Conservation (phyloP, 805 yeast genomes). For the Brettanomyces bruxellensis region DNA sequence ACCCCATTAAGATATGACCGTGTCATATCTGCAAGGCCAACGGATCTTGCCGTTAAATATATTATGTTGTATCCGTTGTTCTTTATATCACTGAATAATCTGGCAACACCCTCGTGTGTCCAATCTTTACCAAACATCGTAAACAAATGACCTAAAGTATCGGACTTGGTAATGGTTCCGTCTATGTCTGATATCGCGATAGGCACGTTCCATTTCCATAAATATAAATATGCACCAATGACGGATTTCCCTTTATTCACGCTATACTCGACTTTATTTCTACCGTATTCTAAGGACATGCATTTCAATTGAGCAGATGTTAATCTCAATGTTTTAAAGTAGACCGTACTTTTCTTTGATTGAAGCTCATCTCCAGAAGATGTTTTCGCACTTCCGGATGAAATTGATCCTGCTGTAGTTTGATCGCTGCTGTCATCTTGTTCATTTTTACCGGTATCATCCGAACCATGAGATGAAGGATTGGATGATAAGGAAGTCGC, state of each 20-base stretch:
- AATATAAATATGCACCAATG: conserved; percentile 60
- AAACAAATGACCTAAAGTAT: conserved; percentile 92
- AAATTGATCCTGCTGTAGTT: conserved; percentile 5
- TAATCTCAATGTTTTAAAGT: conserved; percentile 79
- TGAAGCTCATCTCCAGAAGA: conserved; percentile 7
- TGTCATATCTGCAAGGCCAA: conserved; percentile 91
- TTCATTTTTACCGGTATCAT: neutral
- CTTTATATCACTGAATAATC: conserved; percentile 76
- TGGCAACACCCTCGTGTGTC: conserved; percentile 96
- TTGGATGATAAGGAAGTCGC: neutral
- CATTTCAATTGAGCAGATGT: conserved; percentile 82
- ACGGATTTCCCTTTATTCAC: conserved; percentile 79
- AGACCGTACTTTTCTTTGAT: conserved; percentile 22
- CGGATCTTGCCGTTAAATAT: conserved; percentile 91
- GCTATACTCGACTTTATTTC: conserved; percentile 67
- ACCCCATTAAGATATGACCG: conserved; percentile 74
- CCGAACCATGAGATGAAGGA: conserved; percentile 1
- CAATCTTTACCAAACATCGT: conserved; percentile 93
- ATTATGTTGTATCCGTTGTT: conserved; percentile 87
- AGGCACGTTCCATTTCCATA: conserved; percentile 81
- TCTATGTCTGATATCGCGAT: conserved; percentile 96
- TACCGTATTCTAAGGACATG: conserved; percentile 68
- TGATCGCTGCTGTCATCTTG: conserved; percentile 8
- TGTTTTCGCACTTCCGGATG: neutral
- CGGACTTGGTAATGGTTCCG: conserved; percentile 96